Conservation (phyloP, 148 eudicot species). For the Agrostemma githago region DNA sequence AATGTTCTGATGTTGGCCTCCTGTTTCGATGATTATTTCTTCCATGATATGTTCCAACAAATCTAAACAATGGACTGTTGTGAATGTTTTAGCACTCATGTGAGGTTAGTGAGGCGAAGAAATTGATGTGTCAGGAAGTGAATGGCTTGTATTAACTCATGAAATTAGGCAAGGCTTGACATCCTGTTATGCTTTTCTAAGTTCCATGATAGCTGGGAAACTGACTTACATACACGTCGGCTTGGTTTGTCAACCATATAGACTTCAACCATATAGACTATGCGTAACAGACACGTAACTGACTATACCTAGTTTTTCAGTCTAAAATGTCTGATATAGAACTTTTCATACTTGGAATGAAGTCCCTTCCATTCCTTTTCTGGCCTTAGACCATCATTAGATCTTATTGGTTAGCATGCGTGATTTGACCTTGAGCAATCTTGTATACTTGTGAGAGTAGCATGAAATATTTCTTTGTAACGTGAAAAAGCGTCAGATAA, state of each 20-base stretch:
- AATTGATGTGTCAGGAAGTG: not conserved
- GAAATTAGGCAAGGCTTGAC: not conserved
- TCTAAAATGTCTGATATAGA: not conserved
- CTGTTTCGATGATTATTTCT: too few species aligned
- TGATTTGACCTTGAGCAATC: not conserved
- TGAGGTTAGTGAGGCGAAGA: not conserved
- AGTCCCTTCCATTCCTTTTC: not conserved
- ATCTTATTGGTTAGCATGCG: not conserved
- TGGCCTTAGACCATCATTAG: not conserved
- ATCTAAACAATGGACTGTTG: not conserved
- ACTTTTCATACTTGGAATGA: not conserved
- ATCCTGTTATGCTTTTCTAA: not conserved
- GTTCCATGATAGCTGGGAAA: not conserved
- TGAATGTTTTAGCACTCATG: not conserved
- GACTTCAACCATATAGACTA: not conserved
- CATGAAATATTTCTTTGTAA: not conserved
- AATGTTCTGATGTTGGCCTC: not conserved
- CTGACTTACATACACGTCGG: not conserved
- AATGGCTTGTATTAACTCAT: not conserved
- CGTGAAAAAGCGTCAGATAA: not conserved
- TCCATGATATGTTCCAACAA: not conserved
- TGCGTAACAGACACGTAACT: constrained; percentile 8
- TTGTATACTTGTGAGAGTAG: not conserved
- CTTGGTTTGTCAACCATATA: not conserved
- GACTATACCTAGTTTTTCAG: not conserved